Evolutionary conservation across 2,329 filamentous ascomycete species (phyloP).

Genomic region (Clarireedia hainanense): DNA sequence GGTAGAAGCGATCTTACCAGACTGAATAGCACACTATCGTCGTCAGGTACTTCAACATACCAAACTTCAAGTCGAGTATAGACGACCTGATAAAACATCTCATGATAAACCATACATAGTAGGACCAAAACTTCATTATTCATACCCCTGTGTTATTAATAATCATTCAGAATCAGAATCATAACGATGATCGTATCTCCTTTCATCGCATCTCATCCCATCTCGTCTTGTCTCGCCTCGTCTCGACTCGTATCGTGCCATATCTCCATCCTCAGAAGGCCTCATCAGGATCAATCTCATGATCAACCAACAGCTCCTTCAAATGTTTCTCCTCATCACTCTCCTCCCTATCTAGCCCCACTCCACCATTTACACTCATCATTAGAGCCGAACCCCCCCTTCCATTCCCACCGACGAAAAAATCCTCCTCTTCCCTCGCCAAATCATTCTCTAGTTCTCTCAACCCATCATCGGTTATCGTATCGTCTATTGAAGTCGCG

Average conservation of each 20-base stretch:
- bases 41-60: no score
- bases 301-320: constrained; percentile 6
- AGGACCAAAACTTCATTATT: no score
- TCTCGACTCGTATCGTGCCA: not conserved
- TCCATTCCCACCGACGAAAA: not conserved
- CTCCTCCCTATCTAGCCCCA: not conserved
- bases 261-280: not conserved
- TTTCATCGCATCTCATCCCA: not conserved
- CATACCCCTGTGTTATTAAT: no score
- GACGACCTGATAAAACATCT: no score
- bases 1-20: no score
- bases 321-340: constrained; percentile 9
- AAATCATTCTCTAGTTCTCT: not conserved
- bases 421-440: not conserved
- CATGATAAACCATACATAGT: no score
- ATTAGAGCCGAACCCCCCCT: not conserved
- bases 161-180: not conserved
- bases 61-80: no score
- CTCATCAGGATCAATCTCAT: not conserved
- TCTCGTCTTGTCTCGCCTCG: not conserved
- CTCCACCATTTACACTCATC: not conserved
- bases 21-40: no score
- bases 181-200: not conserved
- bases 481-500: not conserved
- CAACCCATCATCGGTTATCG: not conserved